Evolutionary conservation across 192 early-diverging fungal genomes (phyloP).

Genomic region (Coemansia sp.): DNA sequence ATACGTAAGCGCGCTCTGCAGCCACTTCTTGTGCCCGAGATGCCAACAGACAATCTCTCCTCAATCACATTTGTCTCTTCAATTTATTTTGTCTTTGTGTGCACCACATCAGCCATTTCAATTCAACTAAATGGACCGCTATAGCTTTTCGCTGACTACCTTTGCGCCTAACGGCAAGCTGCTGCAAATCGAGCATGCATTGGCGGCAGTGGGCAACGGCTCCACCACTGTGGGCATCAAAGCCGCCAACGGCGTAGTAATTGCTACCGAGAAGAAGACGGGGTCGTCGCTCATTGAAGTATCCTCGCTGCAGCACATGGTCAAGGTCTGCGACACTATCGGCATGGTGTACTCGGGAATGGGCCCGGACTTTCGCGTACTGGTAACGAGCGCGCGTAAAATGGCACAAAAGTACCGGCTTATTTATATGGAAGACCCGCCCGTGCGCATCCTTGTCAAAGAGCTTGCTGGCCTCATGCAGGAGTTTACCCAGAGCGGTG

Average conservation of each 20-base stretch:
- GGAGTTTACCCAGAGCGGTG: slow-evolving; percentile 98
- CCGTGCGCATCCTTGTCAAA: slow-evolving; percentile 91
- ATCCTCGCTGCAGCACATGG: slow-evolving; percentile 86
- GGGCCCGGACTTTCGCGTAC: slow-evolving; percentile 95
- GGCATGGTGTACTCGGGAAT: slow-evolving; percentile 99
- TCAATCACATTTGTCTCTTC: not conserved
- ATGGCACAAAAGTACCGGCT: slow-evolving; percentile 93
- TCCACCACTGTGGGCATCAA: slow-evolving; percentile 94
- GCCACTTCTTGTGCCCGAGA: not conserved
- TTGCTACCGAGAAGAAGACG: slow-evolving; percentile 97
- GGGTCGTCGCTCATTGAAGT: slow-evolving; percentile 93
- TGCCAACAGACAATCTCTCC: not conserved
- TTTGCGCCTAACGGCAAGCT: slow-evolving; percentile 99
- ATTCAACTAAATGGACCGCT: slow-evolving; percentile 54
- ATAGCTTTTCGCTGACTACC: slow-evolving; percentile 98
- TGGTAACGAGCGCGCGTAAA: slow-evolving; percentile 94
- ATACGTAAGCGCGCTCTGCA: slow-evolving; percentile 1
- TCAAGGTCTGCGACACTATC: slow-evolving; percentile 85
- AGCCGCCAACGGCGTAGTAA: slow-evolving; percentile 95
- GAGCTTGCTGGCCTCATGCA: slow-evolving; percentile 98
- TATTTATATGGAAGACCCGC: slow-evolving; percentile 93
- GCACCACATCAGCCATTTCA: not conserved
- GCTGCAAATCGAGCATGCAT: slow-evolving; percentile 97
- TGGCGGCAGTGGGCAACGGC: slow-evolving; percentile 87
- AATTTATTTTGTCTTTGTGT: not conserved